Evolutionary conservation across 192 early-diverging fungal species (phyloP).

Genomic region (Entomortierella chlamydospora): DNA sequence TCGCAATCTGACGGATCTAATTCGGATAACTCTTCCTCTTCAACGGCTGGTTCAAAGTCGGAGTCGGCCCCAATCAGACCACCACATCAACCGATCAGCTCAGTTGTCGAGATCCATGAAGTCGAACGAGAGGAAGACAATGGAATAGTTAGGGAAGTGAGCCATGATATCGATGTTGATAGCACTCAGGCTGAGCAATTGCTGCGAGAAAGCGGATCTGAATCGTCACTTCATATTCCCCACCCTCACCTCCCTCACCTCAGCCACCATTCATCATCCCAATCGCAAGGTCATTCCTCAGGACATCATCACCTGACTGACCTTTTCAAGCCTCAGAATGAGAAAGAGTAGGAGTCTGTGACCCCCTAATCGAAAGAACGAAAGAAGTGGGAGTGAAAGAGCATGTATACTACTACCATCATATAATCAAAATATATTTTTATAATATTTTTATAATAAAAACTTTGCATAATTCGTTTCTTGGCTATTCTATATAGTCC

Average conservation of each 20-base stretch:
- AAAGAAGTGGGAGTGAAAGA: neutral
- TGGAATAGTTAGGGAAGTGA: slow-evolving; percentile 30
- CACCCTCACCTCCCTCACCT: neutral
- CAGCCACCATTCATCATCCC: no score
- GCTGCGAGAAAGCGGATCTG: neutral
- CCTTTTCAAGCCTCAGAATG: slow-evolving; percentile 24
- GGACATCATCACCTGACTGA: slow-evolving; percentile 27
- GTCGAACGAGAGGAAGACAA: slow-evolving; percentile 42
- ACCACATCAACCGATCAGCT: slow-evolving; percentile 2
- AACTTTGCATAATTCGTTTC: no score
- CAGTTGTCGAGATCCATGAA: slow-evolving; percentile 26
- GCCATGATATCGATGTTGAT: slow-evolving; percentile 24
- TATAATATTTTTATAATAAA: no score
- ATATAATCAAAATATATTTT: no score
- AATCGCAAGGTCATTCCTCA: neutral
- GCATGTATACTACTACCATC: no score
- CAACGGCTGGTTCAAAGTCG: neutral
- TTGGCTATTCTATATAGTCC: no score
- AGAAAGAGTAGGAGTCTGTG: neutral
- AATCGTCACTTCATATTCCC: neutral
- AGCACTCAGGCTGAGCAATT: slow-evolving; percentile 1
- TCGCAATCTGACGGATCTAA: no score
- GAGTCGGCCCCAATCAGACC: neutral
- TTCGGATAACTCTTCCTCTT: no score
- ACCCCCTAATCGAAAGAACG: neutral